Percentiles rank a stretch among this genome's conserved stretches.
Conservation (phyloP, 208 protist species). For the Lotmaria passim region DNA sequence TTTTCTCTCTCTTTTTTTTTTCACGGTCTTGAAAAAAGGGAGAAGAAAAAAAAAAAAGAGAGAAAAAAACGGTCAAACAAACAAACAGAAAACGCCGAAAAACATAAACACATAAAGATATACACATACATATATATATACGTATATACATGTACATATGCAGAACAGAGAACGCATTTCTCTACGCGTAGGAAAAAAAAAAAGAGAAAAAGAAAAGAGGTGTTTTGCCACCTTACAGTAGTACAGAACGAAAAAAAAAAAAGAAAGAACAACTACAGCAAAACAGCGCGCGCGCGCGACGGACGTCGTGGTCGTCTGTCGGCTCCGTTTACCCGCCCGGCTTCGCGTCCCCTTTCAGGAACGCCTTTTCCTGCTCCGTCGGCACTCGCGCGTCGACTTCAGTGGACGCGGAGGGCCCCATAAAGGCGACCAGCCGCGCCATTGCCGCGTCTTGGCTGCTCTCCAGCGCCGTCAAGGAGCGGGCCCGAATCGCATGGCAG, state of each 20-base stretch:
- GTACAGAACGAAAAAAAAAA: background rate
- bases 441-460: constrained; percentile 20
- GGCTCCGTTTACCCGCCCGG: background rate
- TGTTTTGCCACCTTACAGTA: background rate
- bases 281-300: background rate
- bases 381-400: constrained; percentile 22
- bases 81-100: too few relatives aligned
- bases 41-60: too few relatives aligned
- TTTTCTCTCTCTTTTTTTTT: too few relatives aligned
- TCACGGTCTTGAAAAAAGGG: too few relatives aligned
- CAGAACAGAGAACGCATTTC: too few relatives aligned
- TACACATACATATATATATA: too few relatives aligned
- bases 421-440: constrained; percentile 13
- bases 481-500: constrained; percentile 29
- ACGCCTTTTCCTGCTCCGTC: constrained; percentile 28
- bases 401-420: constrained; percentile 7
- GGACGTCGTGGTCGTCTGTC: background rate
- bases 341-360: constrained; percentile 22
- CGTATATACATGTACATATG: too few relatives aligned
- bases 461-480: constrained; percentile 26
- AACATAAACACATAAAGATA: too few relatives aligned
- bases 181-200: background rate
- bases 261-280: background rate
- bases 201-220: background rate
- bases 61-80: too few relatives aligned